Evolutionary conservation across 2,329 filamentous ascomycete genomes (phyloP).

Genomic region (Niveomyces coronatus): DNA sequence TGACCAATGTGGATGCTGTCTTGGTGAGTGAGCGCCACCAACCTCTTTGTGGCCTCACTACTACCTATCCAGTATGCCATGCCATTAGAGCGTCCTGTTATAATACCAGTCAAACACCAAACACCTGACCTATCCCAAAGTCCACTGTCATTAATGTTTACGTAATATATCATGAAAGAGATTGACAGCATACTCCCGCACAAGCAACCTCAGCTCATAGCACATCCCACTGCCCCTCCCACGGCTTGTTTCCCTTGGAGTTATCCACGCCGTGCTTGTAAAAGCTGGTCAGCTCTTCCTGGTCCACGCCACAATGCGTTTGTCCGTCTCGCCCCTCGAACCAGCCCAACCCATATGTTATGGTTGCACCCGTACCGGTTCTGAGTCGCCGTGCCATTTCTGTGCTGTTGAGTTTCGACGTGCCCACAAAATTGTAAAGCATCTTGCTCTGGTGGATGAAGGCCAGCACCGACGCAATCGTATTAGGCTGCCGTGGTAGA

Average conservation of each 20-base stretch:
- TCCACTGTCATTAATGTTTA: no score
- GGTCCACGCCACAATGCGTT: constrained; percentile 66
- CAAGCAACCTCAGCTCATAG: constrained; percentile 14
- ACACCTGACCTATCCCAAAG: no score
- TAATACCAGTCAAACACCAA: no score
- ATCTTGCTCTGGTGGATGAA: constrained; percentile 76
- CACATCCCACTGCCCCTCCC: constrained; percentile 33
- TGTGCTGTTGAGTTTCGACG: constrained; percentile 48
- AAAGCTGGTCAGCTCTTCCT: constrained; percentile 56
- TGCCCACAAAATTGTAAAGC: constrained; percentile 65
- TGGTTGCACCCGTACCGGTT: constrained; percentile 25
- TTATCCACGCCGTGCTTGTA: constrained; percentile 56
- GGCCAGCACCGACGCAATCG: constrained; percentile 64
- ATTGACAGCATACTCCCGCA: no score
- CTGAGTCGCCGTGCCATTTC: constrained; percentile 52
- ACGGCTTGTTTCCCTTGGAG: constrained; percentile 39
- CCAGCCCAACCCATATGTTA: constrained; percentile 67
- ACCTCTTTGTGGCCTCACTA: no score
- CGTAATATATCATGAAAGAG: no score
- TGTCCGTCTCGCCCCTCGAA: constrained; percentile 63
- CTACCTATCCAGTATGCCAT: no score
- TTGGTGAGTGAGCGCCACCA: no score
- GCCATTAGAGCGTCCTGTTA: no score
- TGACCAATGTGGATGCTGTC: no score
- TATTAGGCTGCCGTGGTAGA: constrained; percentile 67